Conservation (phyloP, 768 basidiomycete genomes). For the Paxillus ammoniavirescens region DNA sequence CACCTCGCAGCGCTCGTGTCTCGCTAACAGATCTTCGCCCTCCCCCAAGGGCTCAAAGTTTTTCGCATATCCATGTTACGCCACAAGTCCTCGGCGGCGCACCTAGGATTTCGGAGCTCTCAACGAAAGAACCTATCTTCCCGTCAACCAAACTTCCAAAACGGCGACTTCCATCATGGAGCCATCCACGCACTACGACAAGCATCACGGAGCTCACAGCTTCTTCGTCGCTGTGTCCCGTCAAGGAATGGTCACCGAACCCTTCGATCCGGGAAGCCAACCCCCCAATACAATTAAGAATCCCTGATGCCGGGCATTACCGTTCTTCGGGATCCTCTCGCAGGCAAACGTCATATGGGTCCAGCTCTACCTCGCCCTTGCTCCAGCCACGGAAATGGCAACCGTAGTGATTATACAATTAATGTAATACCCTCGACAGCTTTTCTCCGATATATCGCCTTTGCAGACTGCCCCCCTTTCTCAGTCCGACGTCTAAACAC, state of each 20-base stretch:
- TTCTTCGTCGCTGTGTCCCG: not conserved
- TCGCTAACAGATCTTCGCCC: slow-evolving; percentile 24
- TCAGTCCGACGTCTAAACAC: not conserved
- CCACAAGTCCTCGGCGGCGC: slow-evolving; percentile 7
- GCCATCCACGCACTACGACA: slow-evolving; percentile 1
- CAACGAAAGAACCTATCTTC: not conserved
- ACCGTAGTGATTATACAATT: slow-evolving; percentile 1
- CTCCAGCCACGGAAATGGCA: slow-evolving; percentile 4
- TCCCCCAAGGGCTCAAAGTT: slow-evolving; percentile 13
- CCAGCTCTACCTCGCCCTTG: not conserved
- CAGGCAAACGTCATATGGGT: slow-evolving; percentile 5
- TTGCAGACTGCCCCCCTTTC: not conserved
- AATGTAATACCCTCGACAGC: not conserved
- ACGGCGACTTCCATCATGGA: slow-evolving; percentile 18
- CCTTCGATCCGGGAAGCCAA: not conserved
- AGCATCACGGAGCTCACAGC: not conserved
- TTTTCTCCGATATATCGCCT: not conserved
- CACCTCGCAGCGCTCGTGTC: slow-evolving; percentile 4
- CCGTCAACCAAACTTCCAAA: not conserved
- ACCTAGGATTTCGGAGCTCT: not conserved
- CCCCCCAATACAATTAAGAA: not conserved
- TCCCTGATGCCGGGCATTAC: no score
- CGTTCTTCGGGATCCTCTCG: not conserved
- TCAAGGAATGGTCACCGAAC: not conserved
- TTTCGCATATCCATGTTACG: slow-evolving; percentile 1